Percentiles rank a stretch among this genome's conserved stretches.
Conservation (phyloP, 352 stramenopile species). For the Phytophthora pseudosyringae region DNA sequence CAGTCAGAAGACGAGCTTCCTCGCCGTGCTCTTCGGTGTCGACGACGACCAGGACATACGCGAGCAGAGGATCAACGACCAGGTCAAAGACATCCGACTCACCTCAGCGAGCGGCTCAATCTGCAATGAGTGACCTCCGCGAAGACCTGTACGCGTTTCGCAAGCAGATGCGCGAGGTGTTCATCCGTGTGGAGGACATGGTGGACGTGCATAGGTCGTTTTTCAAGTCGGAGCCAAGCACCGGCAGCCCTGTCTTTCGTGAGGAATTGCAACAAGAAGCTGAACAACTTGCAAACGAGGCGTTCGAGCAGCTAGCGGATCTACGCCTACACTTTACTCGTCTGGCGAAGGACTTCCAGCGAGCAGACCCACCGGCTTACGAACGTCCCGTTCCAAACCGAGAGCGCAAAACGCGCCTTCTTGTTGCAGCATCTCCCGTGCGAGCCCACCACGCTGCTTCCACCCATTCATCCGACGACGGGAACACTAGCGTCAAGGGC, state of each 20-base stretch:
- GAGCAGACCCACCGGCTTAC: conserved; percentile 1
- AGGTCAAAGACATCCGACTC: background rate
- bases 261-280: conserved; percentile 32
- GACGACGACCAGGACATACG: background rate
- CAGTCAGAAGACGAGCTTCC: background rate
- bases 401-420: background rate
- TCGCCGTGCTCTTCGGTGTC: conserved; percentile 25
- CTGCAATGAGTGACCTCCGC: conserved; percentile 36
- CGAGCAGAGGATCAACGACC: background rate
- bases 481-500: background rate
- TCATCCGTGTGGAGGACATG: conserved; percentile 69
- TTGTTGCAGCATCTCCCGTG: background rate
- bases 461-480: conserved; percentile 12
- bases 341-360: conserved; percentile 39
- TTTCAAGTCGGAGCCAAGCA: conserved; percentile 60
- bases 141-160: conserved; percentile 70
- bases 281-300: conserved; percentile 39
- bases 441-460: background rate
- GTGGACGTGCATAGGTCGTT: conserved; percentile 64
- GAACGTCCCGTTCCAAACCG: background rate
- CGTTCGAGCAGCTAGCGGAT: conserved; percentile 52
- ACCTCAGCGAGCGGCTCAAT: background rate
- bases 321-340: conserved; percentile 48
- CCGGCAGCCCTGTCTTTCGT: conserved; percentile 43
- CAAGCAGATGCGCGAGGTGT: conserved; percentile 65